Evolutionary conservation across 2,329 filamentous ascomycete species (phyloP).

Genomic region (Arthrobotrys megalospora): DNA sequence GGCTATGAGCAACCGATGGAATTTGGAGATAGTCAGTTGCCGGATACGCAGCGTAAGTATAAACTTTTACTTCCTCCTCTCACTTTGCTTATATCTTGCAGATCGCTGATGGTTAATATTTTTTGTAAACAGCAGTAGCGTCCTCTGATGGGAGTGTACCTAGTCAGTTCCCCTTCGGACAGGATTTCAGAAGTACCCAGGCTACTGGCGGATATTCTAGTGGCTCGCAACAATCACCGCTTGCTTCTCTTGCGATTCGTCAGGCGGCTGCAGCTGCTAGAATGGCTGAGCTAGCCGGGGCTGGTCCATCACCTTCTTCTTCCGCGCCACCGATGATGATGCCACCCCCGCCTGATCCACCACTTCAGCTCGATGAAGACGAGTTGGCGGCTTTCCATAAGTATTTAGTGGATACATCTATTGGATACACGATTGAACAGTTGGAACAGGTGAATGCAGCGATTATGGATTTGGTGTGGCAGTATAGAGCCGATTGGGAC

Average conservation of each 20-base stretch:
- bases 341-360: constrained; percentile 53
- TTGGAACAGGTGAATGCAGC: constrained; percentile 92
- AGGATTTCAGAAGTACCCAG: constrained; percentile 50
- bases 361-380: constrained; percentile 69
- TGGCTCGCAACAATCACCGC: constrained; percentile 63
- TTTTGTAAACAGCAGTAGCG: constrained; percentile 42
- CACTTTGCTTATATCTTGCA: constrained; percentile 63
- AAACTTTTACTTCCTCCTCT: constrained; percentile 64
- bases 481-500: constrained; percentile 84
- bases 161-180: constrained; percentile 56
- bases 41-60: constrained; percentile 75
- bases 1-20: constrained; percentile 52
- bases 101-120: constrained; percentile 40
- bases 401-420: constrained; percentile 77
- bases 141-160: constrained; percentile 61
- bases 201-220: constrained; percentile 44
- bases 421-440: constrained; percentile 89
- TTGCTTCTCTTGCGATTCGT: constrained; percentile 65
- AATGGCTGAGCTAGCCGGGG: constrained; percentile 53
- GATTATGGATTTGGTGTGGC: constrained; percentile 93
- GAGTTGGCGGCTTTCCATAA: constrained; percentile 75
- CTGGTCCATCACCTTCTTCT: constrained; percentile 56
- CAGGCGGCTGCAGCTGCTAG: constrained; percentile 66
- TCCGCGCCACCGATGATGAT: constrained; percentile 66
- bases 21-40: constrained; percentile 73